These are phyloP conservation scores for Rhizopus stolonifer DNA, from an alignment of 371 early-diverging fungal genomes.

Conservation along the genomic window DNA sequence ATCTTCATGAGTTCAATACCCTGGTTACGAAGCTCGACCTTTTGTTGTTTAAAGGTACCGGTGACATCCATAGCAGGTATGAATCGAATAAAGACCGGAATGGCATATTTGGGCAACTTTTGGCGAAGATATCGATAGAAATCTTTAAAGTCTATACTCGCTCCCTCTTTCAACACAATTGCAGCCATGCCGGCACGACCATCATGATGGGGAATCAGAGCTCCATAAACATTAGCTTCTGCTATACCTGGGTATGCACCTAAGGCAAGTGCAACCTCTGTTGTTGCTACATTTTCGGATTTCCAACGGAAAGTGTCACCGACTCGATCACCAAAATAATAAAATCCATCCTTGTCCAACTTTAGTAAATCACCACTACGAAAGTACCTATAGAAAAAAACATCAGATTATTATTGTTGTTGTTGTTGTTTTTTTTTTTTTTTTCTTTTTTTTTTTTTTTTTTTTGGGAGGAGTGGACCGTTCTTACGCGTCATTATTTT, in stretches of 20 bases:
- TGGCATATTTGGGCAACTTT: conserved; percentile 61
- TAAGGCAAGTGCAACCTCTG: conserved; percentile 63
- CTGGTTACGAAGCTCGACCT: conserved; percentile 47
- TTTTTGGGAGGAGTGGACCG: too few relatives aligned
- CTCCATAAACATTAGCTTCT: conserved; percentile 69
- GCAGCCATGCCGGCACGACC: conserved; percentile 79
- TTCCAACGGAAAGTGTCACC: conserved; percentile 81
- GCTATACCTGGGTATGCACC: conserved; percentile 55
- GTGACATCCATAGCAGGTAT: conserved; percentile 48
- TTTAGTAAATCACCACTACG: conserved; percentile 69
- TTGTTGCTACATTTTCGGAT: conserved; percentile 67
- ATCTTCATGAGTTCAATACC: conserved; percentile 41
- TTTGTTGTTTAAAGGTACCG: conserved; percentile 59
- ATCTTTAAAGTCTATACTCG: conserved; percentile 25
- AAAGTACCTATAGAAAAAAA: conserved; percentile 47
- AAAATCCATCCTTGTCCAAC: conserved; percentile 55
- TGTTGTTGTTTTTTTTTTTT: too few relatives aligned
- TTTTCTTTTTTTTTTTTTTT: too few relatives aligned
- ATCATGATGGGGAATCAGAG: conserved; percentile 48
- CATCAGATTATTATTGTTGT: too few relatives aligned
- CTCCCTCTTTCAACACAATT: conserved; percentile 33
- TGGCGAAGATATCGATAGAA: conserved; percentile 36
- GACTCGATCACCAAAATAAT: conserved; percentile 74
- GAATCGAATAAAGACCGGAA: conserved; percentile 59
- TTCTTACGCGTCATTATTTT: conserved; percentile 28